Evolutionary conservation across 352 stramenopile genomes (phyloP).

Genomic region (Globisporangium spinosum): DNA sequence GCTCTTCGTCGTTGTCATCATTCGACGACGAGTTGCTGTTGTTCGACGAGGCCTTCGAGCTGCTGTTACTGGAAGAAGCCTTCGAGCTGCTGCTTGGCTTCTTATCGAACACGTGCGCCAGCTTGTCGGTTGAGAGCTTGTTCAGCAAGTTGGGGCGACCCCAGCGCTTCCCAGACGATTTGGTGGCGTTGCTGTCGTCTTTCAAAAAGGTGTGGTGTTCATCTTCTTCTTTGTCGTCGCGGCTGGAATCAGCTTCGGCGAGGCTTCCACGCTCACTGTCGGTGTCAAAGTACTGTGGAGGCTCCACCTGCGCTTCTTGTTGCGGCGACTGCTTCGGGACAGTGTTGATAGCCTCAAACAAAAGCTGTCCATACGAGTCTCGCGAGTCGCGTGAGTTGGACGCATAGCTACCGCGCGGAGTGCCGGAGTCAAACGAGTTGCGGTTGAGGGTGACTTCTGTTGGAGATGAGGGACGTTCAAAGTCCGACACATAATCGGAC

Average conservation of each 20-base stretch:
- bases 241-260: not conserved
- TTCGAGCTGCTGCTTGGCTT: constrained; percentile 19
- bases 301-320: not conserved
- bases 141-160: constrained; percentile 21
- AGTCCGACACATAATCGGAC: constrained; percentile 4
- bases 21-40: constrained; percentile 20
- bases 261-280: constrained; percentile 19
- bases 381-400: constrained; percentile 12
- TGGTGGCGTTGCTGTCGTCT: not conserved
- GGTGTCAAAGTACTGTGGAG: constrained; percentile 20
- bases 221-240: not conserved
- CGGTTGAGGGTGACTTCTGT: constrained; percentile 9
- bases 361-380: constrained; percentile 14
- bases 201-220: constrained; percentile 12
- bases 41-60: constrained; percentile 14
- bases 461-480: constrained; percentile 13
- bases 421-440: constrained; percentile 22
- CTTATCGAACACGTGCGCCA: constrained; percentile 21
- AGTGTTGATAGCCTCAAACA: constrained; percentile 20
- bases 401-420: constrained; percentile 12
- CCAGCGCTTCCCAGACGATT: constrained; percentile 12
- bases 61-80: constrained; percentile 8
- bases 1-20: constrained; percentile 13
- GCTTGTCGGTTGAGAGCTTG: constrained; percentile 14
- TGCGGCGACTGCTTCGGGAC: constrained; percentile 7